A percentile compares a stretch with the other conserved stretches of the same genome.
Conservation (phyloP, 2,329 filamentous ascomycete genomes). For the Penicillium palitans region DNA sequence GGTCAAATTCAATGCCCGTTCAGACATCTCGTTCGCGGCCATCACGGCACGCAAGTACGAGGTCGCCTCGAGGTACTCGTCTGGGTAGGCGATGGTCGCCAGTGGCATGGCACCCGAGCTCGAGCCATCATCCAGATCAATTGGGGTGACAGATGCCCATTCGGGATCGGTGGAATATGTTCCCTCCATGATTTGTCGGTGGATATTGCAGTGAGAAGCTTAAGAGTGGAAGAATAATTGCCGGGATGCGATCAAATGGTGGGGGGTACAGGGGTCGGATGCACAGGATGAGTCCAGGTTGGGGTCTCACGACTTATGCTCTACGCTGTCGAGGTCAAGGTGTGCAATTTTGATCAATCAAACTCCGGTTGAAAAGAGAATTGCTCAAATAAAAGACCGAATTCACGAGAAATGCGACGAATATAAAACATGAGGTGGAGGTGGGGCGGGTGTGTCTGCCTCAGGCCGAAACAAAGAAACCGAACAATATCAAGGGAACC, state of each 20-base stretch:
- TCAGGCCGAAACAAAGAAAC: constrained; percentile 32
- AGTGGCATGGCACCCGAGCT: constrained; percentile 59
- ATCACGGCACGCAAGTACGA: constrained; percentile 92
- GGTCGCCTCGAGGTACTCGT: constrained; percentile 88
- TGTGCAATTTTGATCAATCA: neutral
- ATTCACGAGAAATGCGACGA: constrained; percentile 2
- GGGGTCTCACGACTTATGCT: neutral
- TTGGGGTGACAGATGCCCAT: constrained; percentile 82
- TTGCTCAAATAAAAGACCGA: neutral
- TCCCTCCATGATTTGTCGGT: constrained; percentile 28
- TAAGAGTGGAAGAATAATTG: neutral
- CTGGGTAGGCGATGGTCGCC: constrained; percentile 87
- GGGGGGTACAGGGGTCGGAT: constrained; percentile 6
- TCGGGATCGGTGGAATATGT: constrained; percentile 66
- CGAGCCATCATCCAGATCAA: constrained; percentile 78
- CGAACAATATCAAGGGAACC: constrained; percentile 4
- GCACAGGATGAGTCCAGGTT: neutral
- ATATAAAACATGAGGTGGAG: constrained; percentile 15
- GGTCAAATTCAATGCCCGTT: constrained; percentile 76
- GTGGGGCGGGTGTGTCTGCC: constrained; percentile 28
- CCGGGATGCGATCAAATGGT: constrained; percentile 4
- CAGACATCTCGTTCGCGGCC: constrained; percentile 79
- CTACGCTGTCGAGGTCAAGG: neutral
- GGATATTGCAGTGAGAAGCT: neutral
- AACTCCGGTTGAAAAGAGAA: neutral